phyloP scores from a whole-genome alignment of 352 stramenopile species.

The Pythium utonaiense region DNA sequence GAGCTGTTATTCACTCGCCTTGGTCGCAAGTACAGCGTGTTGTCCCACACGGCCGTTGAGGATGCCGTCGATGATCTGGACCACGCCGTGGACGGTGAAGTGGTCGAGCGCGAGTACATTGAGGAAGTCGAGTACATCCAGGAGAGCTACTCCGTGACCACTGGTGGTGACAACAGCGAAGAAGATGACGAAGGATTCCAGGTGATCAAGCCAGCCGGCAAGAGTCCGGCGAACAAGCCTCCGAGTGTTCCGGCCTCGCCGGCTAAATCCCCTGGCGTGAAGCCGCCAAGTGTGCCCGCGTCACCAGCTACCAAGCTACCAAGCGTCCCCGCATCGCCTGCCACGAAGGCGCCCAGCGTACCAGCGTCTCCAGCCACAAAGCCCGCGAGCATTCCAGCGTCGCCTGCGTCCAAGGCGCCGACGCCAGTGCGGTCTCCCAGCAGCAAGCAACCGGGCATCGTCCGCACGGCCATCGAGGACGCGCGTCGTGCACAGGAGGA shows the following conservation, averaged over 20 bases:
- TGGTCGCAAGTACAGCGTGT: conserved; percentile 76
- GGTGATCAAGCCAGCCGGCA: conserved; percentile 27
- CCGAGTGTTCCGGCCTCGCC: conserved; percentile 19
- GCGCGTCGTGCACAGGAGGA: conserved; percentile 47
- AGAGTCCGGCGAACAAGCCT: conserved; percentile 18
- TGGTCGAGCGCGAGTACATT: conserved; percentile 20
- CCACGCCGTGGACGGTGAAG: conserved; percentile 40
- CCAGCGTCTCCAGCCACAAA: conserved; percentile 1
- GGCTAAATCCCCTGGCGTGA: not conserved
- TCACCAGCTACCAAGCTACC: not conserved
- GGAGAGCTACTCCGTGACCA: conserved; percentile 20
- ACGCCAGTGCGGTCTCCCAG: conserved; percentile 35
- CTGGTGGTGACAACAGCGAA: conserved; percentile 21
- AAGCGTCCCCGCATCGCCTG: conserved; percentile 2
- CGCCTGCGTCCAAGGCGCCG: conserved; percentile 20
- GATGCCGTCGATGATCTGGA: conserved; percentile 36
- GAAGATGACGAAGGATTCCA: conserved; percentile 42
- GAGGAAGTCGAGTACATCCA: conserved; percentile 32
- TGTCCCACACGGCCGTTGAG: conserved; percentile 32
- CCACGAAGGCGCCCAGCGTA: conserved; percentile 20
- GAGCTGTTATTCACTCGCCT: conserved; percentile 72
- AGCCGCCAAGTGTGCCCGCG: not conserved
- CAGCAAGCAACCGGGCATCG: conserved; percentile 15
- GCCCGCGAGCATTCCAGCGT: not conserved
- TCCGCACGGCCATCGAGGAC: conserved; percentile 51